phyloP scores from a whole-genome alignment of 108 stramenopile genomes.

The Asterionellopsis glacialis region DNA sequence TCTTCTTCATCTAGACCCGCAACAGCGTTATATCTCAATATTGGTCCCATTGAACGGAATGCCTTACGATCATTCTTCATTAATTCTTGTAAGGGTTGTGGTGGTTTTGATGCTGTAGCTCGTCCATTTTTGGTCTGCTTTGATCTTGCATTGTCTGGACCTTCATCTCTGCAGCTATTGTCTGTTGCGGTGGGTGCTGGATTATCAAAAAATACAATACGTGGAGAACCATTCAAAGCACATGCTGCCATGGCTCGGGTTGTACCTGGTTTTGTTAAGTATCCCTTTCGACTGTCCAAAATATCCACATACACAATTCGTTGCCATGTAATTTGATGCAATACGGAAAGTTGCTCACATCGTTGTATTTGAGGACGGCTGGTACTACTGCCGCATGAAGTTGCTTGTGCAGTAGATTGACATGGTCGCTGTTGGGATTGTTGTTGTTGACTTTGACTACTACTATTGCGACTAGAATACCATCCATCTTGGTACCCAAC shows the following conservation, averaged over 20 bases:
- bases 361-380: conserved; percentile 6
- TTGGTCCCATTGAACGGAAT: neutral
- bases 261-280: conserved; percentile 36
- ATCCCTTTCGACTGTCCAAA: conserved; percentile 42
- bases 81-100: neutral
- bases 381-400: too few species aligned
- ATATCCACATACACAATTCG: conserved; percentile 48
- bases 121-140: too few species aligned
- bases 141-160: too few species aligned
- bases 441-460: neutral
- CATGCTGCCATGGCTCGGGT: conserved; percentile 20
- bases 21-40: too few species aligned
- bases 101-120: too few species aligned
- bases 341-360: conserved; percentile 45
- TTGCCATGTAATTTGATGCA: conserved; percentile 53
- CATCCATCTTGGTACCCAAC: conserved; percentile 31
- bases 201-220: too few species aligned
- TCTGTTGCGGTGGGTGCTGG: too few species aligned
- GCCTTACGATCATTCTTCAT: neutral
- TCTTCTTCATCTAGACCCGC: too few species aligned
- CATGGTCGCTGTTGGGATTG: neutral
- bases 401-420: too few species aligned
- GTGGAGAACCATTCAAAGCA: conserved; percentile 12
- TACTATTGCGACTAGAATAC: conserved; percentile 34
- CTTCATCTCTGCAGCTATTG: too few species aligned